Evolutionary conservation across 2,329 filamentous ascomycete genomes (phyloP).

Genomic region (Blumeria hordei): DNA sequence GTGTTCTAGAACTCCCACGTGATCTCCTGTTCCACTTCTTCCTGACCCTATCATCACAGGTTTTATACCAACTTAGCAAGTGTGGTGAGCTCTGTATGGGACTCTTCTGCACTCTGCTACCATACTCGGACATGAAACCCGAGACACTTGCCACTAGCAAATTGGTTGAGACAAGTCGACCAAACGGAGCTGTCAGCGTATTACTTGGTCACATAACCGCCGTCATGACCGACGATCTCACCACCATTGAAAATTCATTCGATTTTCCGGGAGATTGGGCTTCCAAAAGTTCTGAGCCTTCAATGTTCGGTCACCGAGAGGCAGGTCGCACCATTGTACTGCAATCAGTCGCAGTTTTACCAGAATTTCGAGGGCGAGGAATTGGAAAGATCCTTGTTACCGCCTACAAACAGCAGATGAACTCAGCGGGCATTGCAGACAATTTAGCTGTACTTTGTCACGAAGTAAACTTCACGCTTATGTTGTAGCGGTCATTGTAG

Average conservation of each 20-base stretch:
- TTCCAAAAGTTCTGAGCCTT: constrained; percentile 19
- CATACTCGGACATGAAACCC: constrained; percentile 23
- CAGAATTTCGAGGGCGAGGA: constrained; percentile 48
- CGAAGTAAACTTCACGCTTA: constrained; percentile 22
- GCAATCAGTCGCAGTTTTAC: constrained; percentile 62
- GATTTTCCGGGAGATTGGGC: constrained; percentile 44
- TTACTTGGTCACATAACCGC: constrained; percentile 59
- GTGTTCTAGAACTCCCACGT: neutral
- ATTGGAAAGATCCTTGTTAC: constrained; percentile 52
- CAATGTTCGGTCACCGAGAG: constrained; percentile 43
- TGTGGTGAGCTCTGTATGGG: constrained; percentile 61
- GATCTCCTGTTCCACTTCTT: neutral
- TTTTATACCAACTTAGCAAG: constrained; percentile 48
- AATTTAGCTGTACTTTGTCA: constrained; percentile 55
- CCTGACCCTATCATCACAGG: constrained; percentile 21
- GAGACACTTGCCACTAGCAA: constrained; percentile 29
- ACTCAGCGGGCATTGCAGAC: constrained; percentile 42
- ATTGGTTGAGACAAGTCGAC: constrained; percentile 33
- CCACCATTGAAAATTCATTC: constrained; percentile 59
- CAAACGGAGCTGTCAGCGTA: constrained; percentile 29
- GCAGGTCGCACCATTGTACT: constrained; percentile 51
- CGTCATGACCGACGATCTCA: constrained; percentile 37
- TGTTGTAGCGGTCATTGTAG: neutral
- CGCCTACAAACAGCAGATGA: constrained; percentile 55
- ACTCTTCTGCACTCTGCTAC: constrained; percentile 44